A percentile compares a stretch with the other conserved stretches of the same genome.
Evolutionary conservation across 179 eudicot genomes (phyloP).

Genomic region (Sideroxylon spinosum): DNA sequence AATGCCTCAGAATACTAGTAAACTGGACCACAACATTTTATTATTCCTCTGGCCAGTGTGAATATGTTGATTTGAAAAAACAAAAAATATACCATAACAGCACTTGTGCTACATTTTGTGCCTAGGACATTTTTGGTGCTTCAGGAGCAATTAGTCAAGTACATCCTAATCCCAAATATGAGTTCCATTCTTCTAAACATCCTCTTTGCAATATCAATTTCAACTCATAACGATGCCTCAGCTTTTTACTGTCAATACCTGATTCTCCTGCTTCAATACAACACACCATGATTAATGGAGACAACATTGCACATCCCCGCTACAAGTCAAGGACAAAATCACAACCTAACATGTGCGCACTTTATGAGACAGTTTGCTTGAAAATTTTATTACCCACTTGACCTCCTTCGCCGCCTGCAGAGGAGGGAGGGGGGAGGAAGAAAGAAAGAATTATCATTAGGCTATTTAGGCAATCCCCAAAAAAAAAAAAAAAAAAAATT

Average conservation of each 20-base stretch:
- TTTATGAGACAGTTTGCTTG: not conserved
- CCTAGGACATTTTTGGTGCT: not conserved
- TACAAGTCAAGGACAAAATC: not conserved
- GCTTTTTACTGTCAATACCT: too few species aligned
- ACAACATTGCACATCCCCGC: not conserved
- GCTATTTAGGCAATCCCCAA: not conserved
- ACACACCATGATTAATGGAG: not conserved
- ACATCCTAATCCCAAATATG: not conserved
- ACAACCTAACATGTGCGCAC: not conserved
- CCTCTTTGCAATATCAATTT: not conserved
- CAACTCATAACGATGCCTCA: not conserved
- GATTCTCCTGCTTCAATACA: too few species aligned
- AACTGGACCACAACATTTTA: not conserved
- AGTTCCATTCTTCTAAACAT: not conserved
- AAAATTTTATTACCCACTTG: too few species aligned
- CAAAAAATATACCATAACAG: not conserved
- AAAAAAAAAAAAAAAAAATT: too few species aligned
- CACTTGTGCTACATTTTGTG: not conserved
- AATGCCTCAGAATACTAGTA: not conserved
- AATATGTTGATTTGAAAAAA: not conserved
- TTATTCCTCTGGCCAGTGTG: not conserved
- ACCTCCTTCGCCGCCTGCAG: too few species aligned
- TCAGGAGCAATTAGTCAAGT: not conserved
- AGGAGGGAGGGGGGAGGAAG: too few species aligned
- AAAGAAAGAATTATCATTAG: not conserved